Evolutionary conservation across 176 grass and related monocot genomes (phyloP).

Genomic region (Oryza punctata): DNA sequence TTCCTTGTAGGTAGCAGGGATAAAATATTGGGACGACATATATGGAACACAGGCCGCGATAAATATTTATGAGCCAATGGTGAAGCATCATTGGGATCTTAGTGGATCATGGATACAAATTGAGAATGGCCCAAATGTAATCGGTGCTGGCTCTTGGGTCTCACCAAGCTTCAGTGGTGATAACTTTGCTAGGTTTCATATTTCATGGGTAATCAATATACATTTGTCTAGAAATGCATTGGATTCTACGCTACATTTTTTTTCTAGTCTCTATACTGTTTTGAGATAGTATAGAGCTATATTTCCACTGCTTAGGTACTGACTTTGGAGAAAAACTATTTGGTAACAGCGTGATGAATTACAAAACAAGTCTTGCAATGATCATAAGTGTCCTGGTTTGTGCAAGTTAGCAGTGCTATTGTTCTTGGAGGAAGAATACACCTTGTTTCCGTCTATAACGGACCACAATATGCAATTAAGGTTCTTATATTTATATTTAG

Average conservation of each 20-base stretch:
- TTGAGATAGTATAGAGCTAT: too few relatives aligned
- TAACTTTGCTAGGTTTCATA: constrained; percentile 3
- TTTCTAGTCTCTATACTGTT: too few relatives aligned
- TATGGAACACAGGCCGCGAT: not conserved
- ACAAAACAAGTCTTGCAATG: not conserved
- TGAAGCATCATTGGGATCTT: not conserved
- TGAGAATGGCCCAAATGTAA: not conserved
- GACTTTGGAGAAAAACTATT: not conserved
- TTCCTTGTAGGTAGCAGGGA: too few relatives aligned
- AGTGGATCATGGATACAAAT: not conserved
- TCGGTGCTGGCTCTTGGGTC: not conserved
- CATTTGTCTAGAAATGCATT: not conserved
- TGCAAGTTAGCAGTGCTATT: constrained; percentile 30
- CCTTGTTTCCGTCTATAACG: constrained; percentile 24
- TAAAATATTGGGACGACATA: too few relatives aligned
- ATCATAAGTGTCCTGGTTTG: constrained; percentile 37
- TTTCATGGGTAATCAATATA: not conserved
- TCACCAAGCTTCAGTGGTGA: not conserved
- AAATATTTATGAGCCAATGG: not conserved
- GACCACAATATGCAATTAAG: constrained; percentile 1
- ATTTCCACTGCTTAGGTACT: too few relatives aligned
- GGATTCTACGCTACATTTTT: too few relatives aligned
- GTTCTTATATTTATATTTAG: constrained; percentile 27
- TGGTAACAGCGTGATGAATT: not conserved
- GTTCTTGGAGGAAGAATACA: constrained; percentile 22